Base-by-base conservation (phyloP, 2,329 filamentous ascomycete species). In the Pezicula neosporulosa region DNA sequence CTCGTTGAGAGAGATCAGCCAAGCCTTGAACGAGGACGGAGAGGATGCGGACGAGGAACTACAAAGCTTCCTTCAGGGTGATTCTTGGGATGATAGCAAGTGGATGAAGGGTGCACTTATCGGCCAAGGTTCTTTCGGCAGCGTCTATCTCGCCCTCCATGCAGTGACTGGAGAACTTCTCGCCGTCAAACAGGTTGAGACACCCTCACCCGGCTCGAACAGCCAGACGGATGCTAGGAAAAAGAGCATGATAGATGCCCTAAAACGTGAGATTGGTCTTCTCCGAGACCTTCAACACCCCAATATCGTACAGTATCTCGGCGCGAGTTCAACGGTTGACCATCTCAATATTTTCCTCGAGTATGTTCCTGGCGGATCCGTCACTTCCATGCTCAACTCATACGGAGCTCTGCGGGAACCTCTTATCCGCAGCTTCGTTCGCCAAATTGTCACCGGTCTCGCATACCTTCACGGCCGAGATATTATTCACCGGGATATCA, bases 91-190 rank as follows among this genome's bases (percentile, higher is more conserved):
- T 58, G 92, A 96, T 56, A 89, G 93, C 74, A 96, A 96, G 70
- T 99, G 95, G 89, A 97, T 99, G 91, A 97, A 97, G 76, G 94
- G 94, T 65, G 92, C 93, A 30, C 78, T 97, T 56, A 99, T 99
- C 60, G 94, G 94, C 30, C 91, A 97, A 71, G 94, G 94, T 56
- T 97, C 92, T 4, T 99, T 99, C 65, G 94, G 94, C 63, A 92
- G 87, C 61, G 94, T 99, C 48, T 99, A 95, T 71, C 80, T 99
- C 45, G 94, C 94, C 24, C 79, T 99, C 30, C 94, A 99, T 68
- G 90, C 94, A 47, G 88, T 99, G 49, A 99, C 94, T 16, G 94
- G 93, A 65, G 94, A 97, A 72, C 86, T 99, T 41, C 90, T 99
- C 76, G 94, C 94, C 19, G 94, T 99, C 54, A 99, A 99, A 76